These are phyloP conservation scores for Clavispora vitiphila DNA, from an alignment of 805 yeast genomes.

Conservation along the genomic window DNA sequence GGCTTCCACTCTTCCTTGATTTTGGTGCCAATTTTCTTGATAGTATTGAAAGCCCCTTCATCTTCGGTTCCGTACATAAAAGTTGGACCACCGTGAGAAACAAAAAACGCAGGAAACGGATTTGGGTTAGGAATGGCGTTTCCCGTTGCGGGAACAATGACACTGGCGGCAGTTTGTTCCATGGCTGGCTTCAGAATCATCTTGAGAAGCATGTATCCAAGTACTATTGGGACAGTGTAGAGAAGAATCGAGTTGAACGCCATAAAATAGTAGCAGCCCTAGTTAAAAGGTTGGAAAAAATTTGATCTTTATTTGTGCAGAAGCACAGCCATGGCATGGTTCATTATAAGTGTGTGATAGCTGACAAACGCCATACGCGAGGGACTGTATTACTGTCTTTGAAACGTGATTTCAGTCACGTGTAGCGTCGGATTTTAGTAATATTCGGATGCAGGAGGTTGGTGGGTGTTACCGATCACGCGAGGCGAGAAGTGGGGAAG, in stretches of 20 bases:
- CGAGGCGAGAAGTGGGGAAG: too few relatives aligned
- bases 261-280: too few relatives aligned
- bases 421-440: neutral
- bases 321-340: neutral
- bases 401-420: neutral
- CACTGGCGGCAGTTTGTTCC: neutral
- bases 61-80: constrained; percentile 53
- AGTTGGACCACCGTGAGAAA: constrained; percentile 84
- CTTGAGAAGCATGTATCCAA: constrained; percentile 1
- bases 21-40: constrained; percentile 45
- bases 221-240: neutral
- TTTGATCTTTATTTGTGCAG: too few relatives aligned
- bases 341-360: neutral
- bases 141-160: neutral
- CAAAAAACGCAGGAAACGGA: constrained; percentile 56
- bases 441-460: neutral
- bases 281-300: too few relatives aligned
- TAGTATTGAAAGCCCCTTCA: constrained; percentile 56
- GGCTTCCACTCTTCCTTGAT: constrained; percentile 53
- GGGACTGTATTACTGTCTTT: neutral
- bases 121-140: constrained; percentile 9
- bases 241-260: neutral
- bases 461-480: too few relatives aligned
- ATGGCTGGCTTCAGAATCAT: neutral
- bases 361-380: neutral